These are phyloP conservation scores for Pseudocercospora cruenta DNA, from an alignment of 2,329 filamentous ascomycete species.

Conservation along the genomic window DNA sequence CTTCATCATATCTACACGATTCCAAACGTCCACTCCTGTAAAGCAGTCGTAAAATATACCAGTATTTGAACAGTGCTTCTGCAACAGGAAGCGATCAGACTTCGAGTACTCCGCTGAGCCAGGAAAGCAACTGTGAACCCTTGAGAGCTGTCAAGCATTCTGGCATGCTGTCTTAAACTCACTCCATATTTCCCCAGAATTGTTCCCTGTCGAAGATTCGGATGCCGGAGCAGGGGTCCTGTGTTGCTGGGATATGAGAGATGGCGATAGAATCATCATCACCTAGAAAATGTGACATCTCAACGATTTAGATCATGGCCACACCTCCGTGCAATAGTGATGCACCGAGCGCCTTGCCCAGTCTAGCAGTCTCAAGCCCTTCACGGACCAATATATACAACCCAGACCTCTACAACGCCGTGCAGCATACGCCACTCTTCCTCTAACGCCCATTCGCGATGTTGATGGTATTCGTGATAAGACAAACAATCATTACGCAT, in stretches of 20 bases:
- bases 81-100: not conserved
- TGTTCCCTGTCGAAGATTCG: conserved; percentile 1
- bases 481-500: conserved; percentile 85
- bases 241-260: not conserved
- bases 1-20: not conserved
- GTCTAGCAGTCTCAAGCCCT: not conserved
- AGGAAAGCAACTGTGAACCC: not conserved
- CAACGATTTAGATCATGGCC: not conserved
- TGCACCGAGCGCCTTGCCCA: not conserved
- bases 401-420: not conserved
- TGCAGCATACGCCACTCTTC: not conserved
- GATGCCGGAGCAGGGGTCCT: not conserved
- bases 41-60: not conserved
- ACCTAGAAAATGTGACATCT: not conserved
- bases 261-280: not conserved
- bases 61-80: not conserved
- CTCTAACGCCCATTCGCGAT: conserved; percentile 35
- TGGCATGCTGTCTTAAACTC: not conserved
- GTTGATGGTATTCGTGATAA: conserved; percentile 84
- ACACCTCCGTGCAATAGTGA: not conserved
- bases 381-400: not conserved
- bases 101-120: not conserved
- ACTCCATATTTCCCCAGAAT: conserved; percentile 1
- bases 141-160: not conserved
- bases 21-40: not conserved